Conservation (phyloP, 148 eudicot species). For the Pharnaceum exiguum region DNA sequence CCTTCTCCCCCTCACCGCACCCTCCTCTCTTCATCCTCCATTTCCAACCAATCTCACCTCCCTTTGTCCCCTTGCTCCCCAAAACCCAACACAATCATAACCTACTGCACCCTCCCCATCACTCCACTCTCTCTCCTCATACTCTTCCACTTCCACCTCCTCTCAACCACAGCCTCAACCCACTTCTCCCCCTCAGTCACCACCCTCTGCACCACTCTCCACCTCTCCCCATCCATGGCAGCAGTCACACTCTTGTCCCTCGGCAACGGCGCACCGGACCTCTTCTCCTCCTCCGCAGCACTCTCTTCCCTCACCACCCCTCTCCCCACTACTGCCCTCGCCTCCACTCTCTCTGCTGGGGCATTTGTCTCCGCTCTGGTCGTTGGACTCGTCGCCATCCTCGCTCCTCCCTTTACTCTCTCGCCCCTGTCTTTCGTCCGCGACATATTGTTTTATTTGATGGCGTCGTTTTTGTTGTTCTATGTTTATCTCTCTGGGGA, state of each 20-base stretch:
- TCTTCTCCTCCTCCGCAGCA: constrained; percentile 82
- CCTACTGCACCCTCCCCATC: constrained; percentile 41
- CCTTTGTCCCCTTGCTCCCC: constrained; percentile 55
- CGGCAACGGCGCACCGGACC: constrained; percentile 96
- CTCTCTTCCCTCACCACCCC: constrained; percentile 47
- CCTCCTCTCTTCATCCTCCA: constrained; percentile 35
- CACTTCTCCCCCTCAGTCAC: constrained; percentile 68
- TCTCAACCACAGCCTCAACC: constrained; percentile 66
- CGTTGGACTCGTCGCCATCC: constrained; percentile 81
- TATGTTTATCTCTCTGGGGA: constrained; percentile 89
- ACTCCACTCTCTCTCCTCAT: constrained; percentile 52
- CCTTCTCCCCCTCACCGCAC: constrained; percentile 26
- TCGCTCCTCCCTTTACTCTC: constrained; percentile 75
- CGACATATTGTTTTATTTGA: constrained; percentile 80
- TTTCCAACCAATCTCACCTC: constrained; percentile 47
- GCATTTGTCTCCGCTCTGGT: constrained; percentile 78
- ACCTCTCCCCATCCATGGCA: constrained; percentile 69
- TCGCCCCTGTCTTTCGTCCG: constrained; percentile 66
- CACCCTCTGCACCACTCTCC: constrained; percentile 43
- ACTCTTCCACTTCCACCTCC: constrained; percentile 63
- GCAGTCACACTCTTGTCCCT: constrained; percentile 85
- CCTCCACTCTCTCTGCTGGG: constrained; percentile 86
- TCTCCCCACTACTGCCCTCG: constrained; percentile 61
- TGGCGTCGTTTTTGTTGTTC: constrained; percentile 64
- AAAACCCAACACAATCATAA: no score